Evolutionary conservation across 2,329 filamentous ascomycete genomes (phyloP).

Genomic region (Arthrobotrys musiformis): DNA sequence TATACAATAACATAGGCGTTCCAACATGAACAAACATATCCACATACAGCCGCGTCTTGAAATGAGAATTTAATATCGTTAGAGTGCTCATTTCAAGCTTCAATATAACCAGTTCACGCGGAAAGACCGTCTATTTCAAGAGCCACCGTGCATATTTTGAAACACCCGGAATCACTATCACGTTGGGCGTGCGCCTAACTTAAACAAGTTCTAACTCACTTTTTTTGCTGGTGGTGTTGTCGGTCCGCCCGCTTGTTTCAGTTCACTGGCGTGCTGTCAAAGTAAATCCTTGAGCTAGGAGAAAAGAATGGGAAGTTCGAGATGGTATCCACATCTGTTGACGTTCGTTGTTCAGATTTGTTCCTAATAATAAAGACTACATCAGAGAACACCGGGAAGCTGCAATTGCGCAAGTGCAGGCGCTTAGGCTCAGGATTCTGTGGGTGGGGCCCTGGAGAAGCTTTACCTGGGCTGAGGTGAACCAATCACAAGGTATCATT

Average conservation of each 20-base stretch:
- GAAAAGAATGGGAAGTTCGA: background rate
- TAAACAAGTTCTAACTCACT: no score
- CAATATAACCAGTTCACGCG: constrained; percentile 6
- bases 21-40: no score
- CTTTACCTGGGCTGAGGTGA: constrained; percentile 21
- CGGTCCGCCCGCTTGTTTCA: constrained; percentile 38
- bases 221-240: background rate
- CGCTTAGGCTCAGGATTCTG: constrained; percentile 27
- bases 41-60: background rate
- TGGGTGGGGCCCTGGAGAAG: background rate
- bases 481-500: constrained; percentile 30
- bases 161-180: constrained; percentile 21
- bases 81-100: background rate
- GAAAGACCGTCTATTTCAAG: constrained; percentile 28
- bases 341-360: background rate
- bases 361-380: constrained; percentile 29
- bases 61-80: background rate
- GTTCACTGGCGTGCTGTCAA: background rate
- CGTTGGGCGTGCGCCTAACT: constrained; percentile 16
- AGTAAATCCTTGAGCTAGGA: background rate
- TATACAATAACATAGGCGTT: no score
- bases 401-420: constrained; percentile 17
- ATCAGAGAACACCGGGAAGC: background rate
- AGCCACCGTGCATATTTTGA: constrained; percentile 25
- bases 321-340: background rate